Base-by-base conservation (phyloP, 2,329 filamentous ascomycete genomes). In the Verticillium isaacii region DNA sequence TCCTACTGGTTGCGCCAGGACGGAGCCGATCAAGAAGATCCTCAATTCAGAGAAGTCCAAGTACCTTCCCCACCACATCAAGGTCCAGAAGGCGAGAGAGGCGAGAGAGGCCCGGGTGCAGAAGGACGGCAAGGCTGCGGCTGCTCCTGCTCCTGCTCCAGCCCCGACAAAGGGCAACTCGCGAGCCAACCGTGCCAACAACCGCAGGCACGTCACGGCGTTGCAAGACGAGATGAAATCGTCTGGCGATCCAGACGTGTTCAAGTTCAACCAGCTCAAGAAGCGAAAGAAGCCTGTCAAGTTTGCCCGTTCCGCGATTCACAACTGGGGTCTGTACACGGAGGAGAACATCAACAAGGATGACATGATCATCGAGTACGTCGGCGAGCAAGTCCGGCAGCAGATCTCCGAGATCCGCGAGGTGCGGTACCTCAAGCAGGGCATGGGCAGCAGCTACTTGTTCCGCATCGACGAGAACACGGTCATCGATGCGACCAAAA, bases 321-420 rank as follows among this genome's bases (percentile, higher is more conserved):
- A 99, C 78, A 98, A 97, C 71, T 99, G 95, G 95, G 95, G 95
- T 32, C 80, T 99, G 32, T 99, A 99, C 72, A 93, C 95, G 3
- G 94, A 97, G 82, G 95, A 99, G 77, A 95, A 96, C 72, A 99
- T 99, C 66, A 86, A 90, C 63, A 93, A 94, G 74, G 96, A 97
- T 74, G 95, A 99, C 77, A 97, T 99, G 93, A 99, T 99, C 73
- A 99, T 99, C 72, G 95, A 99, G 78, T 99, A 99, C 73, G 95
- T 99, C 12, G 95, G 95, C 64, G 95, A 99, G 78, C 95, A 97
- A 75, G 93, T 99, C 41, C 88, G 95, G 62, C 95, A 99, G 76
- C 92, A 96, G 71, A 95, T 99, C 63, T 93, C 95, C n/a, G 95
- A 99, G 75, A 88, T 98, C 73, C 89, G 95, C 61, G 95, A 99